These are phyloP conservation scores for Piloderma croceum DNA, from an alignment of 768 basidiomycete species.

Conservation along the genomic window DNA sequence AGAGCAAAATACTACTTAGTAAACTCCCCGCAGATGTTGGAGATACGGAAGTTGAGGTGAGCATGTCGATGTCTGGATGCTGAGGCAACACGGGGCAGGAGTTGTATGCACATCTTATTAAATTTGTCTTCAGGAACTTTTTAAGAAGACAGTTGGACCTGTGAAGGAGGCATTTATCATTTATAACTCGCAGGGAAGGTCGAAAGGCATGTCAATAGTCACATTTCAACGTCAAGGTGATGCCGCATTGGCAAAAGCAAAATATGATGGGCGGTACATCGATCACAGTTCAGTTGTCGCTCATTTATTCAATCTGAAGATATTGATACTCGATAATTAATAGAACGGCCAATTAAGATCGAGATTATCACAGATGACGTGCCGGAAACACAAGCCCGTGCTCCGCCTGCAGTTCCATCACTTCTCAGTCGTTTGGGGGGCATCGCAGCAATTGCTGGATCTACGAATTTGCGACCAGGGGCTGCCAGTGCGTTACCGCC, in stretches of 20 bases:
- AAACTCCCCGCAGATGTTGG: slow-evolving; percentile 62
- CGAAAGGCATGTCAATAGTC: slow-evolving; percentile 79
- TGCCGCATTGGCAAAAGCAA: slow-evolving; percentile 55
- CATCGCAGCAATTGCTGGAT: too few species aligned
- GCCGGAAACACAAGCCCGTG: slow-evolving; percentile 13
- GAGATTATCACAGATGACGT: slow-evolving; percentile 52
- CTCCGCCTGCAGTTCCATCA: slow-evolving; percentile 27
- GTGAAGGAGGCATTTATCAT: slow-evolving; percentile 65
- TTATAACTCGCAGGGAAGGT: slow-evolving; percentile 68
- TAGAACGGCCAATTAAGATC: slow-evolving; percentile 64
- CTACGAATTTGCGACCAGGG: too few species aligned
- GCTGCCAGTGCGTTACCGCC: too few species aligned
- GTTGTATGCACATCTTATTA: too few species aligned
- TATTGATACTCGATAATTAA: too few species aligned
- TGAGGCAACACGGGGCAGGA: too few species aligned
- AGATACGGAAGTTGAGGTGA: slow-evolving; percentile 64
- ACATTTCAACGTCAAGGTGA: slow-evolving; percentile 58
- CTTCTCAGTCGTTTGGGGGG: slow-evolving; percentile 34
- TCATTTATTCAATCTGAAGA: not conserved
- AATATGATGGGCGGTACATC: slow-evolving; percentile 73
- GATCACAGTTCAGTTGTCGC: slow-evolving; percentile 41
- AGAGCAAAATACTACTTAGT: slow-evolving; percentile 66
- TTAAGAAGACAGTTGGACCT: slow-evolving; percentile 72
- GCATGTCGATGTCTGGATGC: slow-evolving; percentile 8
- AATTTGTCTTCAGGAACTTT: slow-evolving; percentile 72